Evolutionary conservation across 148 eudicot genomes (phyloP), one percentile per base, ranked within the genome.

Genomic region (Rhododendron williamsianum): DNA sequence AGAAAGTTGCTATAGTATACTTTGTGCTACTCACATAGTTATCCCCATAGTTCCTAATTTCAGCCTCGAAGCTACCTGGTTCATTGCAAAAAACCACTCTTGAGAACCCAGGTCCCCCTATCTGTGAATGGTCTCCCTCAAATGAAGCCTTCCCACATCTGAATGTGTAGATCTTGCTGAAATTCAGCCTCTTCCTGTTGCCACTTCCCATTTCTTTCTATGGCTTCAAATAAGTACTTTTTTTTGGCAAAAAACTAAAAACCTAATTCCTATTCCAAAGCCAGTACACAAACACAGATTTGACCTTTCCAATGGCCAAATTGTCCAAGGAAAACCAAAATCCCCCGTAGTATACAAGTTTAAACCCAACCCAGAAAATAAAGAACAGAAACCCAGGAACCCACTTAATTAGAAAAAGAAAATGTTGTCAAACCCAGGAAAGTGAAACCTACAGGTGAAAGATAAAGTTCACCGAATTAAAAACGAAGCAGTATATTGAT

Each of bases 51-150:
- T 88, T 81, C 43, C 89, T 84, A 38, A 86, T 86, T 79, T 77
- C 69, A 18, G 91, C 78, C 35, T 94, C 94, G 45, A 85, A 87
- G 27, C 90, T 65, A 49, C 12, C 72, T n/a, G 93, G 92, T 9
- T 97, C 98, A 87, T 95, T 95, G 86, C 98, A 91, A 87, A 79
- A 92, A n/a, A 95, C 98, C 19, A 92, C 90, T 83, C 98, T 93
- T 25, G 98, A 95, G 84, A 92, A 97, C 1, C 99, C 99, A 63
- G 96, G 98, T 8, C 95, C 93, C 56, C 99, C 99, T 82, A 97
- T 95, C 78, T 92, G 98, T 52, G 94, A 90, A 27, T 86, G 91
- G 65, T 93, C 95, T 4, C 93, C 95, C 73, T 88, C 46, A 36
- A 87, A 87, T 65, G 91, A 86, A 35, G 84, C 85, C 85, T 81